Base-by-base conservation (phyloP, 1,284 basidiomycete genomes). In the Fomitopsis pinicola region DNA sequence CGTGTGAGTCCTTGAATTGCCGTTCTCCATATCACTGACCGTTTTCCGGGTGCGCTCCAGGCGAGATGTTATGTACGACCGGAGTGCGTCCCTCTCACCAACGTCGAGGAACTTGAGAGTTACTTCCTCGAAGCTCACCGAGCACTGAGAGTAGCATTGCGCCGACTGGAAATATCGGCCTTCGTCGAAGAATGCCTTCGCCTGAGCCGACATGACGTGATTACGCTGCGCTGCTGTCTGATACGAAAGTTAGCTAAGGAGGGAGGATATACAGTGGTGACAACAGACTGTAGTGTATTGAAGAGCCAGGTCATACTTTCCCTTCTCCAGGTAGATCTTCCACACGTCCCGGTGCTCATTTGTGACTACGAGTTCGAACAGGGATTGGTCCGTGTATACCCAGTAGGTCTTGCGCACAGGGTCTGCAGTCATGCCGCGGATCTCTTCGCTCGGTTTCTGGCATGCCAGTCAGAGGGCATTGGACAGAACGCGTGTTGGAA, bases 301-400 rank as follows among this genome's bases (percentile, higher is more conserved):
- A 58, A 98, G 77, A 0, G 97, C 94, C 1, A 83, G 74, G 14
- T 94, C 89, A 66, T 87, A 96, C 55, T 89, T 83, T 2, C 84
- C 86, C 68, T 92, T 88, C 57, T 89, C 84, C 4, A 98, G 81
- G 74, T 94, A 94, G 55, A 96, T 89, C 63, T 88, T 88, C 97
- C 97, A 99, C 6, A 99, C 89, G 71, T 98, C 92, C 3, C 96
- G 86, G 68, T 92, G 92, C 77, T 99, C 97, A 66, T 97, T 93
- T 10, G 82, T 82, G 17, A 95, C 82, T 15, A 91, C 86, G 19
- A 99, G 78, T 71, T 99, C 97, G 69, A 94, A 95, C 50, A 99
- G 84, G 0, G 93, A 92, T 62, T 89, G 84, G 67, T 94, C 88
- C 0, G 97, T 96, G 73, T 92, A 97, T 2, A 97, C 83, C 97